phyloP scores from a whole-genome alignment of 495 filamentous ascomycete genomes.

The Aspergillus campestris region DNA sequence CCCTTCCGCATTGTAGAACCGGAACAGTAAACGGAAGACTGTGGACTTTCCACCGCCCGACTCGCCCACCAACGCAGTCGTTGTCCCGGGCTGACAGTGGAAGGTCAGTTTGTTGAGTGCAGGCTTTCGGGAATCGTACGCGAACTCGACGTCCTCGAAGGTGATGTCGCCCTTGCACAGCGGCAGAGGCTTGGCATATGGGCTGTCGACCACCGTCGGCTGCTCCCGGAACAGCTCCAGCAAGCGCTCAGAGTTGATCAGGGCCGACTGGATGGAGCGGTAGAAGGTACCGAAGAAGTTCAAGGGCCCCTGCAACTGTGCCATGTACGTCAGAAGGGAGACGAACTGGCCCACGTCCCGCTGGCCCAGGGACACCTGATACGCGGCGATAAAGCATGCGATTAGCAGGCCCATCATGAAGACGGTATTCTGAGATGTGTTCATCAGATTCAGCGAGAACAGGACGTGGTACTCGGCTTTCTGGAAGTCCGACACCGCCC shows the following conservation, averaged over 20 bases:
- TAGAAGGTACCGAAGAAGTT: constrained; percentile 99
- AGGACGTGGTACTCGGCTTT: constrained; percentile 79
- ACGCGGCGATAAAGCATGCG: constrained; percentile 78
- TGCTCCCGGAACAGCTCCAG: constrained; percentile 92
- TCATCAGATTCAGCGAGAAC: constrained; percentile 84
- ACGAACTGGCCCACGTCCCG: constrained; percentile 73
- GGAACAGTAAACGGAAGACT: constrained; percentile 90
- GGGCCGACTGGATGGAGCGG: constrained; percentile 85
- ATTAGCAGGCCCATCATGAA: constrained; percentile 86
- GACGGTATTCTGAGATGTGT: constrained; percentile 85
- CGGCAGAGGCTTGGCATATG: constrained; percentile 44
- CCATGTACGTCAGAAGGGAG: constrained; percentile 76
- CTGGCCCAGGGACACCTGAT: constrained; percentile 69
- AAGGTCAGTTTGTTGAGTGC: constrained; percentile 78
- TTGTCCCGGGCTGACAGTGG: constrained; percentile 77
- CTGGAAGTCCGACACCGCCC: constrained; percentile 75
- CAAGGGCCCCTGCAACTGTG: constrained; percentile 82
- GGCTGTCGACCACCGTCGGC: constrained; percentile 76
- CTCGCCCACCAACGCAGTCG: constrained; percentile 91
- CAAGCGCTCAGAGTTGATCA: constrained; percentile 95
- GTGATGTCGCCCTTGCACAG: constrained; percentile 69
- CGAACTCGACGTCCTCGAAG: constrained; percentile 82
- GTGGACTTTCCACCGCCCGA: constrained; percentile 96
- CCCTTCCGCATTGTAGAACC: constrained; percentile 77
- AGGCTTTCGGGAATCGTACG: constrained; percentile 81